phyloP scores from a whole-genome alignment of 768 basidiomycete genomes.

The Paxillus involutus region DNA sequence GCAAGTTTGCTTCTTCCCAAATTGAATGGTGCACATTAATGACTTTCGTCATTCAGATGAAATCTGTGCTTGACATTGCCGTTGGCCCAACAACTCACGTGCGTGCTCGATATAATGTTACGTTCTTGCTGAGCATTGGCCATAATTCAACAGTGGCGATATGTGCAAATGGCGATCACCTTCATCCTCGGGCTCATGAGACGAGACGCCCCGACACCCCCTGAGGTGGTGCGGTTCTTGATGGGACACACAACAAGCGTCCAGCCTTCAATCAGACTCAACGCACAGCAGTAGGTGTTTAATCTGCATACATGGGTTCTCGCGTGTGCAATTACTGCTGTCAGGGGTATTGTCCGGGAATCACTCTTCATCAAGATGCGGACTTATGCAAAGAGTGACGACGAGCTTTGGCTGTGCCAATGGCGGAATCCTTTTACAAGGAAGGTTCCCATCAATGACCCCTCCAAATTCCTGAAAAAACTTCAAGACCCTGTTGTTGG shows the following conservation, averaged over 20 bases:
- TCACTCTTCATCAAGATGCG: slow-evolving; percentile 73
- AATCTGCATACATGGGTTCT: neutral
- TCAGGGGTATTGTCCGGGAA: slow-evolving; percentile 66
- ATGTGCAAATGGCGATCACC: slow-evolving; percentile 67
- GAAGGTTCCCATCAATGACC: slow-evolving; percentile 46
- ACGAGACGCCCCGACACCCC: slow-evolving; percentile 54
- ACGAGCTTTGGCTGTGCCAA: slow-evolving; percentile 72
- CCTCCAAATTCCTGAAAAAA: slow-evolving; percentile 46
- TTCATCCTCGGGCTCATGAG: slow-evolving; percentile 63
- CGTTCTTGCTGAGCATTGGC: slow-evolving; percentile 5
- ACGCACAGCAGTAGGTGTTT: slow-evolving; percentile 57
- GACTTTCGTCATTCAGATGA: slow-evolving; percentile 41
- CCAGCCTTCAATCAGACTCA: slow-evolving; percentile 65
- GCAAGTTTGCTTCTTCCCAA: slow-evolving; percentile 32
- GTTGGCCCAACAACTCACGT: slow-evolving; percentile 69
- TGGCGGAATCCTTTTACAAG: slow-evolving; percentile 64
- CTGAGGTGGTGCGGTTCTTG: slow-evolving; percentile 61
- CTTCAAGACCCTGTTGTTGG: slow-evolving; percentile 41
- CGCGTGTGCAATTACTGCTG: neutral
- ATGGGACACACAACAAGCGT: slow-evolving; percentile 66
- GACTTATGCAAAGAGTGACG: slow-evolving; percentile 59
- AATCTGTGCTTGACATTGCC: slow-evolving; percentile 61
- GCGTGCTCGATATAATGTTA: slow-evolving; percentile 25
- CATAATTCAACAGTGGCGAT: slow-evolving; percentile 65
- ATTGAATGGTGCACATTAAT: neutral